Evolutionary conservation across 139 green algal species (phyloP), one percentile per base, ranked within the genome.

Genomic region (Chlorella vulgaris): DNA sequence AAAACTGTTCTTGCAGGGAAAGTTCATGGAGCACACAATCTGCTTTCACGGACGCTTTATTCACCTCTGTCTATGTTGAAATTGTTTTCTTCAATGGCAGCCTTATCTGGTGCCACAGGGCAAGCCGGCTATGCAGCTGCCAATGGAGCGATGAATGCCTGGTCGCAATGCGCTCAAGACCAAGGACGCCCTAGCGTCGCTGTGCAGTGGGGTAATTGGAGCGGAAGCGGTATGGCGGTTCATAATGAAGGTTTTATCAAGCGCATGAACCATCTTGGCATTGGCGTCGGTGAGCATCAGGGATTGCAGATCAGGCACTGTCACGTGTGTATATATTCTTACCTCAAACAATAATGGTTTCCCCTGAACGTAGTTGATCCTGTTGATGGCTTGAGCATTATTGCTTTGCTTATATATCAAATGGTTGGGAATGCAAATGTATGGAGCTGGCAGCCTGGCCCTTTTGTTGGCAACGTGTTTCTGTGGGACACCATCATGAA

Each of bases 181-280:
- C 66, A 43, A 0, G 70, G 81, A 24, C 29, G 71, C 22, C 68
- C 65, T 3, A 33, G 51, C n/a, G 2, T 82, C 21, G 8, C 60
- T 31, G 81, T 92, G 13, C 86, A 91, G 40, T 92, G 88, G 88
- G 88, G 88, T 28, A 85, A 89, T 35, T 92, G 88, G 88, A 84
- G 76, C 1, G 84, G 86, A 28, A 68, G 61, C 43, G 87, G 87
- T 55, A 91, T 91, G 87, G 87, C 87, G 6, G 78, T 85, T 1
- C 47, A 66, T 13, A 82, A 80, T 26, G 29, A 65, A 26, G 79
- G 69, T 26, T 88, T 88, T 36, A 67, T 86, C 8, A 33, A 86
- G 50, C 61, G 76, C 43, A 87, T 90, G 85, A 77, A 92, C 63
- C 86, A 90, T 10, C 89, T 95, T 35, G 94, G 94, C 10, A 88